Percentiles rank a stretch among this genome's conserved stretches.
phyloP scores from a whole-genome alignment of 805 yeast genomes.

The Torulaspora microellipsoides region DNA sequence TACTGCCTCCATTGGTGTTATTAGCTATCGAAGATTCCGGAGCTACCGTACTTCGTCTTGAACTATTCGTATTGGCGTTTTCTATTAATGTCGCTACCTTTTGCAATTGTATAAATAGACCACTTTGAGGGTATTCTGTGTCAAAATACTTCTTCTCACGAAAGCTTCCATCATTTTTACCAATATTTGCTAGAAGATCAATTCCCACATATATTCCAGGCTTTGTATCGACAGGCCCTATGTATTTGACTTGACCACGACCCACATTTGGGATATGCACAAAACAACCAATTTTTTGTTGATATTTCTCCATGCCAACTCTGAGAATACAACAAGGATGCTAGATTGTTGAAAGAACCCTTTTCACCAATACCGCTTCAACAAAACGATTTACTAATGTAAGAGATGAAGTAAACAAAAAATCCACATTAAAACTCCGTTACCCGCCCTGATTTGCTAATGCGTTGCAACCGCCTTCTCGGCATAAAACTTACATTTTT shows the following conservation, averaged over 20 bases:
- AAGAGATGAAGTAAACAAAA: too few species aligned
- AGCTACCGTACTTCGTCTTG: slow-evolving; percentile 5
- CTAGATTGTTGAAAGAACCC: too few species aligned
- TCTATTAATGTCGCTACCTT: slow-evolving; percentile 32
- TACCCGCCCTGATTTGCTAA: too few species aligned
- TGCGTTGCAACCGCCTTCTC: too few species aligned
- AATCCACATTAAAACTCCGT: too few species aligned
- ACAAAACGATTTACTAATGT: neutral
- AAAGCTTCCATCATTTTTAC: slow-evolving; percentile 83
- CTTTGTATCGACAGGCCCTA: slow-evolving; percentile 71
- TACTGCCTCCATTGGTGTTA: slow-evolving; percentile 1
- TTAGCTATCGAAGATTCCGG: slow-evolving; percentile 1
- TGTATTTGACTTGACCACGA: slow-evolving; percentile 59
- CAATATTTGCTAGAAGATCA: slow-evolving; percentile 64
- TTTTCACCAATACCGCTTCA: neutral
- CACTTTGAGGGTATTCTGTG: slow-evolving; percentile 60
- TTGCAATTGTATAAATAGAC: slow-evolving; percentile 66
- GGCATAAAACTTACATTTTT: too few species aligned
- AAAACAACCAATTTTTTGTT: slow-evolving; percentile 29
- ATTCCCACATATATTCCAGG: slow-evolving; percentile 81
- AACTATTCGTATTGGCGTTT: slow-evolving; percentile 10
- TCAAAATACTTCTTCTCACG: slow-evolving; percentile 67
- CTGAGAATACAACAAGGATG: neutral
- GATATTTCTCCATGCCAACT: slow-evolving; percentile 15
- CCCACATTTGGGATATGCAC: slow-evolving; percentile 64